Percentiles rank a stretch among this genome's conserved stretches.
Evolutionary conservation across 495 filamentous ascomycete species (phyloP).

Genomic region (Penicillium maclennaniae): DNA sequence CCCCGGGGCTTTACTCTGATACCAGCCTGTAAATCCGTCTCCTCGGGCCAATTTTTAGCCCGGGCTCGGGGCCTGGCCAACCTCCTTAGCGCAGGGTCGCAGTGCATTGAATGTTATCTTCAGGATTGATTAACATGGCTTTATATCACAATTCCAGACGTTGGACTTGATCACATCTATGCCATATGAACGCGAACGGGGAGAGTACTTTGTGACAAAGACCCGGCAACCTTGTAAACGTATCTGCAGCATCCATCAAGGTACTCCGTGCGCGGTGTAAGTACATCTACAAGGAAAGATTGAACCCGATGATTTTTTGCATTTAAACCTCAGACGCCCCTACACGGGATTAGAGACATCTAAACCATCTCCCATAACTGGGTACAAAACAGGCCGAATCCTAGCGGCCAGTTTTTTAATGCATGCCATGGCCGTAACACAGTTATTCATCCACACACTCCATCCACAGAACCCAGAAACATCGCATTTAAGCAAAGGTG

Average conservation of each 20-base stretch:
- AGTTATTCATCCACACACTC: slow-evolving; percentile 48
- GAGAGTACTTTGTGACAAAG: no score
- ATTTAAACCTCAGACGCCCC: slow-evolving; percentile 43
- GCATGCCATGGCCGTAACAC: slow-evolving; percentile 48
- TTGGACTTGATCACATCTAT: no score
- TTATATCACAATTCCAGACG: not conserved
- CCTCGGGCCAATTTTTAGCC: no score
- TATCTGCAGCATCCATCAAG: not conserved
- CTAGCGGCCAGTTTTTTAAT: slow-evolving; percentile 41
- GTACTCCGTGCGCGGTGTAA: not conserved
- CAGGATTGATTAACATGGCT: not conserved
- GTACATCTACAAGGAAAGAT: slow-evolving; percentile 9
- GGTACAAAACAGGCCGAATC: slow-evolving; percentile 40
- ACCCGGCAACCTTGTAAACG: not conserved
- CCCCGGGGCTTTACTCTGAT: not conserved
- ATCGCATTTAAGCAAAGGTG: slow-evolving; percentile 67
- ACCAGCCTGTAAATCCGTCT: no score
- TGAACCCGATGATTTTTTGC: slow-evolving; percentile 41
- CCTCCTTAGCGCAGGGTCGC: no score
- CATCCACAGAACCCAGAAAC: slow-evolving; percentile 35
- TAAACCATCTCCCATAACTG: slow-evolving; percentile 39
- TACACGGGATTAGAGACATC: slow-evolving; percentile 47
- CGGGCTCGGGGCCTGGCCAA: no score
- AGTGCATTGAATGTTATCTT: not conserved
- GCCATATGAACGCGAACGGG: no score